Evolutionary conservation across 345 rosid species (phyloP).

Genomic region (Mangifera indica): DNA sequence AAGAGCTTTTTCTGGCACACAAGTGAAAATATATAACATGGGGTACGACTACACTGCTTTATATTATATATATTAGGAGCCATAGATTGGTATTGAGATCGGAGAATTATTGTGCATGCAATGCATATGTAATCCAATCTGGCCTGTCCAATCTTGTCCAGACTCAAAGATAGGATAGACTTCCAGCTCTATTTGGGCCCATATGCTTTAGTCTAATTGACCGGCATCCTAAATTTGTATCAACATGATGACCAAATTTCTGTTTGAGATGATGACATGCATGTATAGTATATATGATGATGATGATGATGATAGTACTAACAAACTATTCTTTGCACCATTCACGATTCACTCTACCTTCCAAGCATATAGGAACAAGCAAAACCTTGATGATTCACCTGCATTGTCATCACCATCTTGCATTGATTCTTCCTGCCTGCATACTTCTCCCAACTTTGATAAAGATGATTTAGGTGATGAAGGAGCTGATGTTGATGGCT

Average conservation of each 20-base stretch:
- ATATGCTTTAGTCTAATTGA: conserved; percentile 15
- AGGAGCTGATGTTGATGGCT: conserved; percentile 23
- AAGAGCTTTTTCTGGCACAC: neutral
- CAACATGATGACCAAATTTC: conserved; percentile 5
- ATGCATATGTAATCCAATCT: conserved; percentile 14
- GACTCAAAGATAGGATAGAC: conserved; percentile 6
- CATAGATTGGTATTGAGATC: conserved; percentile 16
- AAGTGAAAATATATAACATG: conserved; percentile 4
- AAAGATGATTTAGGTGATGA: conserved; percentile 19
- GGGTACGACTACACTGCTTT: neutral
- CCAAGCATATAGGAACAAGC: conserved; percentile 57
- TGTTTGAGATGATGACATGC: neutral
- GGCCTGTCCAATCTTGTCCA: conserved; percentile 25
- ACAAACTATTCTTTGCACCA: neutral
- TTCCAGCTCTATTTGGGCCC: conserved; percentile 41
- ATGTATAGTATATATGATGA: neutral
- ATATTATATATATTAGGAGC: conserved; percentile 1
- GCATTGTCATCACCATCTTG: conserved; percentile 27
- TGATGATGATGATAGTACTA: conserved; percentile 3
- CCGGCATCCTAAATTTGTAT: neutral
- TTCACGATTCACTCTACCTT: conserved; percentile 30
- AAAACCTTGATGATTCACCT: conserved; percentile 37
- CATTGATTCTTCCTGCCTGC: conserved; percentile 9
- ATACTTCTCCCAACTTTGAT: conserved; percentile 16
- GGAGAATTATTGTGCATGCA: conserved; percentile 23